Percentiles rank a stretch among this genome's conserved stretches.
phyloP scores from a whole-genome alignment of 73 alveolate species.

The Paramecium primaurelia region DNA sequence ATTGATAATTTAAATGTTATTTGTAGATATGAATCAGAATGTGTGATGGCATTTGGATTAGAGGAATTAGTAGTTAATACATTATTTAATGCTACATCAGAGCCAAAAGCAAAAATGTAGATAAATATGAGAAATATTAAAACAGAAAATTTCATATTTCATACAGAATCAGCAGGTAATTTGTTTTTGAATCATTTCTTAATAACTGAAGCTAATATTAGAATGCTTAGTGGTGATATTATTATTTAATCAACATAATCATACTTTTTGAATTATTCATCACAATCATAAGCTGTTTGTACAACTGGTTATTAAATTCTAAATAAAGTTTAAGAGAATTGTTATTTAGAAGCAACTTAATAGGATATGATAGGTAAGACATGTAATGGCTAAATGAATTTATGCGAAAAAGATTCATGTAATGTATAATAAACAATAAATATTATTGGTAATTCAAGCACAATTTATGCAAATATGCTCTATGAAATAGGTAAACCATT shows the following conservation, averaged over 20 bases:
- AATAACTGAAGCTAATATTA: background rate
- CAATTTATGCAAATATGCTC: background rate
- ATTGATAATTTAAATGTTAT: background rate
- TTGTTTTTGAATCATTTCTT: background rate
- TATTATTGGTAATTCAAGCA: conserved; percentile 4
- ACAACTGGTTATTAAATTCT: background rate
- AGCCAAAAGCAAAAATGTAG: background rate
- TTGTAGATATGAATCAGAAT: background rate
- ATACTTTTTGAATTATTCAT: background rate
- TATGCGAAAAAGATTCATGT: background rate
- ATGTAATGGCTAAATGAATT: background rate
- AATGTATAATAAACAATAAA: background rate
- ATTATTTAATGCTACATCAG: background rate
- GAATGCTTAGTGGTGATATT: background rate
- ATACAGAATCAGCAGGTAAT: background rate
- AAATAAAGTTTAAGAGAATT: background rate
- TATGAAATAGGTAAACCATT: background rate
- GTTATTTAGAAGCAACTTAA: background rate
- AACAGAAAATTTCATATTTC: background rate
- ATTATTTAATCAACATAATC: background rate
- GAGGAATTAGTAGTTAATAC: background rate
- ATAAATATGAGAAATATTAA: background rate
- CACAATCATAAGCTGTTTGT: background rate
- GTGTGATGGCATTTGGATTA: background rate
- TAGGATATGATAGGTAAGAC: background rate